Evolutionary conservation across 2,329 filamentous ascomycete species (phyloP).

Genomic region (Colletotrichum paranaense): DNA sequence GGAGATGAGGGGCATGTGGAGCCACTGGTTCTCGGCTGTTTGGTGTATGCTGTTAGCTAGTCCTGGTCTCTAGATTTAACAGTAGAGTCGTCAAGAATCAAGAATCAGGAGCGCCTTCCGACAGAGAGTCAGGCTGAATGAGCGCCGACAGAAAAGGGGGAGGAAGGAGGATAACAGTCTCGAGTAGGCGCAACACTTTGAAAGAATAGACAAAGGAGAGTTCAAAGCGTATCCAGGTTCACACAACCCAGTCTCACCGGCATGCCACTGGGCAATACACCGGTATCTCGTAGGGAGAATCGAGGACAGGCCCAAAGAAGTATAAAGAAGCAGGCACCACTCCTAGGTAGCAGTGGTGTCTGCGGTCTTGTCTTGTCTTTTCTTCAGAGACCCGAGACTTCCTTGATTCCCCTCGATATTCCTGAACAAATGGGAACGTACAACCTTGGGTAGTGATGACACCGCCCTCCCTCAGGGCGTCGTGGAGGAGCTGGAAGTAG

Average conservation of each 20-base stretch:
- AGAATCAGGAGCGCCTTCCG: neutral
- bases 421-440: constrained; percentile 79
- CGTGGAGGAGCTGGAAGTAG: constrained; percentile 94
- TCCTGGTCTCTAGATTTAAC: constrained; percentile 9
- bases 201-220: constrained; percentile 26
- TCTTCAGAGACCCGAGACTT: constrained; percentile 22
- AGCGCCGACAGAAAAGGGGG: neutral
- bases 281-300: constrained; percentile 24
- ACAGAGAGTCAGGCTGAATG: neutral
- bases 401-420: constrained; percentile 28
- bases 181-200: neutral
- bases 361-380: neutral
- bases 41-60: constrained; percentile 27
- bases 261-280: constrained; percentile 20
- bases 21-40: constrained; percentile 98
- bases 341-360: constrained; percentile 22
- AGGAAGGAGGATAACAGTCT: constrained; percentile 17
- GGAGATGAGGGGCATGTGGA: constrained; percentile 92
- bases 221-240: constrained; percentile 21
- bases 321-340: constrained; percentile 45
- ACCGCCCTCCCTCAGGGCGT: constrained; percentile 92
- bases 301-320: constrained; percentile 36
- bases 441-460: constrained; percentile 99
- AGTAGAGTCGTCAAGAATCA: too few species aligned
- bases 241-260: constrained; percentile 20